phyloP scores from a whole-genome alignment of 257 asterid species.

The Euphrasia confusa region DNA sequence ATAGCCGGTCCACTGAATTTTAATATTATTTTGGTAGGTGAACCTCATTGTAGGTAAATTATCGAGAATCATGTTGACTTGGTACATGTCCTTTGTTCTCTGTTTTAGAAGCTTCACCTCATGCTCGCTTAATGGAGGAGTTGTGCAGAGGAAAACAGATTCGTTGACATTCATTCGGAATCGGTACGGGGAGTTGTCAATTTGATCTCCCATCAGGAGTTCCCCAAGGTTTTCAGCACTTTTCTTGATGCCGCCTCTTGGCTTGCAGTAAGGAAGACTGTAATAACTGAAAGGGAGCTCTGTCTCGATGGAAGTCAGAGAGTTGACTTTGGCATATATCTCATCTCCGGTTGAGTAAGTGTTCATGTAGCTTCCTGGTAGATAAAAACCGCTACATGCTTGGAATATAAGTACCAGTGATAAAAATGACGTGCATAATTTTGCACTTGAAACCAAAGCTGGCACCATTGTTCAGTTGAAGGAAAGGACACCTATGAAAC shows the following conservation, averaged over 20 bases:
- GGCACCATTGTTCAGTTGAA: slow-evolving; percentile 40
- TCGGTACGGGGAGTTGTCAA: slow-evolving; percentile 70
- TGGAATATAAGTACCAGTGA: slow-evolving; percentile 41
- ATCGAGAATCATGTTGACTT: too few relatives aligned
- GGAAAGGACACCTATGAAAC: slow-evolving; percentile 31
- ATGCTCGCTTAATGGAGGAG: too few relatives aligned
- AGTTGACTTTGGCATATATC: slow-evolving; percentile 42
- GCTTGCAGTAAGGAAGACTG: slow-evolving; percentile 73
- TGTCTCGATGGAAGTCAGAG: slow-evolving; percentile 71
- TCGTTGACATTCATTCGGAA: slow-evolving; percentile 61
- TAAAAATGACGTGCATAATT: slow-evolving; percentile 29
- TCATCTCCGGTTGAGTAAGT: slow-evolving; percentile 52
- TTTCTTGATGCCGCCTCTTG: slow-evolving; percentile 56
- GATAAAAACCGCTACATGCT: slow-evolving; percentile 56
- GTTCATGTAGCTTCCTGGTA: slow-evolving; percentile 72
- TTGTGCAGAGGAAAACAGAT: slow-evolving; percentile 22
- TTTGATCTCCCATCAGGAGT: slow-evolving; percentile 71
- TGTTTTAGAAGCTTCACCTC: too few relatives aligned
- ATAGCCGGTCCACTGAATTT: too few relatives aligned
- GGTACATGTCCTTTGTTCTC: too few relatives aligned
- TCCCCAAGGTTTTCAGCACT: slow-evolving; percentile 85
- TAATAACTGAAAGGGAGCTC: slow-evolving; percentile 73
- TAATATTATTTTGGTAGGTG: too few relatives aligned
- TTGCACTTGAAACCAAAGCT: slow-evolving; percentile 42
- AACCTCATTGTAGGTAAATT: too few relatives aligned